A percentile compares a stretch with the other conserved stretches of the same genome.
phyloP scores from a whole-genome alignment of 2,329 filamentous ascomycete genomes.

The Colletotrichum navitas region DNA sequence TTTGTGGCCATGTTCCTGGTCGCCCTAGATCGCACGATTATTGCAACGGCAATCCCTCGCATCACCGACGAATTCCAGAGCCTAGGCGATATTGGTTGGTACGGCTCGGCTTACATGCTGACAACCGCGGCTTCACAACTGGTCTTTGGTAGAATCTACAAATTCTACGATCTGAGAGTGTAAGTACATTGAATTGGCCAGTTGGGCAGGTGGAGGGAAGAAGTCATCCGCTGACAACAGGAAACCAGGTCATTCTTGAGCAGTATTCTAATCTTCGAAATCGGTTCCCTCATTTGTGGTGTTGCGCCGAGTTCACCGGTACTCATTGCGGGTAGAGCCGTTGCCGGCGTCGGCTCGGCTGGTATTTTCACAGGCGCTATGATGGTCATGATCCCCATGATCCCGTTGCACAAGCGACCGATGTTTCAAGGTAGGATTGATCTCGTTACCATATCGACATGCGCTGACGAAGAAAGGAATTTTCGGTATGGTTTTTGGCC shows the following conservation, averaged over 20 bases:
- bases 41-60: constrained; percentile 65
- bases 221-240: not conserved
- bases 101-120: constrained; percentile 72
- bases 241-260: constrained; percentile 57
- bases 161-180: constrained; percentile 62
- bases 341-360: constrained; percentile 68
- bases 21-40: constrained; percentile 69
- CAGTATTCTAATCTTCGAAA: constrained; percentile 65
- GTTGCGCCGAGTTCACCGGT: constrained; percentile 64
- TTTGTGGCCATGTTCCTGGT: constrained; percentile 69
- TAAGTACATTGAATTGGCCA: constrained; percentile 46
- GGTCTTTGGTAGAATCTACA: constrained; percentile 64
- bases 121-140: constrained; percentile 68
- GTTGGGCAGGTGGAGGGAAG: not conserved
- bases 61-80: constrained; percentile 70
- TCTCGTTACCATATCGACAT: not conserved
- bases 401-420: constrained; percentile 71
- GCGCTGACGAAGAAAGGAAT: constrained; percentile 50
- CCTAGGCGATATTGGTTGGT: constrained; percentile 73
- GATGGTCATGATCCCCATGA: constrained; percentile 68
- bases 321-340: constrained; percentile 69
- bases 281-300: constrained; percentile 67
- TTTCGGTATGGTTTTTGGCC: constrained; percentile 68
- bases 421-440: constrained; percentile 62
- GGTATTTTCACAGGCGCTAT: constrained; percentile 70